These are phyloP conservation scores for Massarina eburnea DNA, from an alignment of 2,329 filamentous ascomycete genomes.

Conservation along the genomic window DNA sequence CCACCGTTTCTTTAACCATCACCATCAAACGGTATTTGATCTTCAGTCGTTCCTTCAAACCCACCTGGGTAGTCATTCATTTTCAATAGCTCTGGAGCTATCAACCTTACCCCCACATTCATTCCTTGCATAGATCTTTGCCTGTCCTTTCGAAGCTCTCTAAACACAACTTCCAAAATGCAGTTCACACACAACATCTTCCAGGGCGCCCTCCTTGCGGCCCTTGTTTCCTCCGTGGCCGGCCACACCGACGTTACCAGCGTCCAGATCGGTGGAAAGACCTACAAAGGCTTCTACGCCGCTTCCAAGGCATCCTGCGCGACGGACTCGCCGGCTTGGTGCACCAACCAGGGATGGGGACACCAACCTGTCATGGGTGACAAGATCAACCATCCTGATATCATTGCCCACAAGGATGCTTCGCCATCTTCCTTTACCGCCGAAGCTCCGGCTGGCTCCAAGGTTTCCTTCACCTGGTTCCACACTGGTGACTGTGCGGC, in stretches of 20 bases:
- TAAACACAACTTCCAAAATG: slow-evolving; percentile 4
- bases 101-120: slow-evolving; percentile 9
- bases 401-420: slow-evolving; percentile 37
- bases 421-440: slow-evolving; percentile 32
- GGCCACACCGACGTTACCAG: slow-evolving; percentile 33
- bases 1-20: neutral
- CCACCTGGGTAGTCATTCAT: slow-evolving; percentile 26
- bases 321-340: slow-evolving; percentile 35
- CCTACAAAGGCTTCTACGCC: slow-evolving; percentile 31
- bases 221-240: slow-evolving; percentile 24
- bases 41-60: slow-evolving; percentile 4
- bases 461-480: slow-evolving; percentile 37
- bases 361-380: slow-evolving; percentile 31
- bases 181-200: slow-evolving; percentile 28
- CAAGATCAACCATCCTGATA: slow-evolving; percentile 28
- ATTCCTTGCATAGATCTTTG: slow-evolving; percentile 6
- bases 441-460: slow-evolving; percentile 27
- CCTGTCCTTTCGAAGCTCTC: slow-evolving; percentile 8
- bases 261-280: slow-evolving; percentile 28
- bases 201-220: slow-evolving; percentile 29
- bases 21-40: neutral
- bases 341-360: slow-evolving; percentile 37
- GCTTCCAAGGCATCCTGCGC: slow-evolving; percentile 26
- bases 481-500: slow-evolving; percentile 27
- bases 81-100: slow-evolving; percentile 36